Evolutionary conservation across 257 asterid genomes (phyloP), one percentile per base, ranked within the genome.

Genomic region (Verbena officinalis): DNA sequence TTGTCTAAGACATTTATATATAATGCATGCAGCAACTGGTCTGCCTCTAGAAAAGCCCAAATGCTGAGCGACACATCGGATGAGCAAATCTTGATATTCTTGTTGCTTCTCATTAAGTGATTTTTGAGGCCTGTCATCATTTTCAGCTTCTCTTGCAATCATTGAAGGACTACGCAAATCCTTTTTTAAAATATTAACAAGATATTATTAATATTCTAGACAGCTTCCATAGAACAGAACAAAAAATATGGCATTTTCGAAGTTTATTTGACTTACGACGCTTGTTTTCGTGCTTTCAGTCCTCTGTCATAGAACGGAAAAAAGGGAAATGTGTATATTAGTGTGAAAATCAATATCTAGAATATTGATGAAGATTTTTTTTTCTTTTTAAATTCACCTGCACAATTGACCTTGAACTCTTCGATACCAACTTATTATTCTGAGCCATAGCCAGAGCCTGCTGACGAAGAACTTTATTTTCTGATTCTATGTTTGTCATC

Each of bases 371-470:
- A 30, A 70, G 62, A 14, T 51, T 15, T 23, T 16, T 51, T 15
- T 23, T 16, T 50, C 69, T 44, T 48, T 27, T 66, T 6, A 45
- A 34, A 72, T 57, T 70, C 73, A 94, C 99, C 96, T 88, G 96
- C 80, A 94, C 75, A 58, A 76, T 83, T 73, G 95, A 84, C 76
- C 95, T 94, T 48, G 96, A 88, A 77, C 84, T 92, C 67, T 83
- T 78, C 36, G 97, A 86, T 54, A 83, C 71, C 84, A 86, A 56
- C 73, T 86, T 90, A 70, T 77, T 80, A 57, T 77, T 94, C 83
- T 90, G 96, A 39, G 99, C 97, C 95, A 90, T 86, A 59, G 95
- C 75, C 56, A 94, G 83, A 69, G 97, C 99, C 84, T 90, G 99
- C 86, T 94, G 99, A 68, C 97, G 96, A 69, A 90, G 94, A 74